A percentile compares a stretch with the other conserved stretches of the same genome.
These are phyloP conservation scores for Garcia nutans DNA, from an alignment of 345 rosid species.

Conservation along the genomic window DNA sequence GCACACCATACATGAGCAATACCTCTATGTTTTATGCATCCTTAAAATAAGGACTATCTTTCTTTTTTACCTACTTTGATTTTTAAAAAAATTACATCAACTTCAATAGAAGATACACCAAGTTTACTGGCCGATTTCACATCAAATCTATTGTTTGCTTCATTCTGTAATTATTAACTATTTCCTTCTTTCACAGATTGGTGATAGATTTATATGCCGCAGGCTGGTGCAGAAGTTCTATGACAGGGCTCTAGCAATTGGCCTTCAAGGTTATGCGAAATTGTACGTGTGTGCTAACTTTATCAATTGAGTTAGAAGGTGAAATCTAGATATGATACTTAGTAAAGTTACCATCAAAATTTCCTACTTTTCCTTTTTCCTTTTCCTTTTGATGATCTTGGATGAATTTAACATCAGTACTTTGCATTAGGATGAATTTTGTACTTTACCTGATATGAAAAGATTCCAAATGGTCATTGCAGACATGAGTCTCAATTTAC, in stretches of 20 bases:
- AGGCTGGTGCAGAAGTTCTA: slow-evolving; percentile 66
- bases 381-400: neutral
- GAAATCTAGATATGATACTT: neutral
- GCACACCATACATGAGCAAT: no score
- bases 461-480: slow-evolving; percentile 28
- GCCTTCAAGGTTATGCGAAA: slow-evolving; percentile 89
- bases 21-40: no score
- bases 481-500: slow-evolving; percentile 88
- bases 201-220: slow-evolving; percentile 78
- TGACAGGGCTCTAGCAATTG: slow-evolving; percentile 80
- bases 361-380: neutral
- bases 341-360: neutral
- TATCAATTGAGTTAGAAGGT: slow-evolving; percentile 15
- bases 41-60: no score
- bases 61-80: no score
- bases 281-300: slow-evolving; percentile 51
- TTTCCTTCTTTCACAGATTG: slow-evolving; percentile 53
- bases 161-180: neutral
- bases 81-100: no score
- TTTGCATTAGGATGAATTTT: neutral
- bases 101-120: no score
- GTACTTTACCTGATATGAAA: slow-evolving; percentile 9
- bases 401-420: neutral
- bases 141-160: neutral
- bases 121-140: neutral